A percentile compares a stretch with the other conserved stretches of the same genome.
Evolutionary conservation across 176 grass and related monocot genomes (phyloP).

Genomic region (Carex kokanica): DNA sequence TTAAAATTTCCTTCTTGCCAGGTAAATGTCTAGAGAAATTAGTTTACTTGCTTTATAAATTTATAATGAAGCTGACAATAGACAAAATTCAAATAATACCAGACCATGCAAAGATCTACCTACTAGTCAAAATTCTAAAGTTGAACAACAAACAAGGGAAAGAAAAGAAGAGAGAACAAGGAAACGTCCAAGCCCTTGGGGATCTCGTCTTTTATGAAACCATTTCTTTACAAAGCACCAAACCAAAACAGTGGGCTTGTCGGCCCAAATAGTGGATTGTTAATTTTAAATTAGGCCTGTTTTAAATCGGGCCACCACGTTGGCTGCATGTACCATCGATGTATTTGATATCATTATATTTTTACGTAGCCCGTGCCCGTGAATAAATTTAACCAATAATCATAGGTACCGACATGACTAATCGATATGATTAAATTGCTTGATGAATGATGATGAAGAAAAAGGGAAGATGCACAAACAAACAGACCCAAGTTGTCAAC

Average conservation of each 20-base stretch:
- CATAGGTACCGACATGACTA: not conserved
- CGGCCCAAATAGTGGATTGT: not conserved
- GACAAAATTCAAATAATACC: not conserved
- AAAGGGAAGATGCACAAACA: not conserved
- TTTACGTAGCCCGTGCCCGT: not conserved
- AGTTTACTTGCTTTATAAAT: not conserved
- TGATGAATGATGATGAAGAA: not conserved
- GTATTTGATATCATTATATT: not conserved
- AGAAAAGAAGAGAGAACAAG: not conserved
- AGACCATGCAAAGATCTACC: not conserved
- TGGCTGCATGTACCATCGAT: not conserved
- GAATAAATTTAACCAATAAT: not conserved
- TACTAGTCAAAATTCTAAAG: not conserved
- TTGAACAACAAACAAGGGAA: not conserved
- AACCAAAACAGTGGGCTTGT: constrained; percentile 14
- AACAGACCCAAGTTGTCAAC: not conserved
- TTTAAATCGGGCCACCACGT: not conserved
- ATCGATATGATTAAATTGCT: not conserved
- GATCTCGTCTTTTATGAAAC: constrained; percentile 11
- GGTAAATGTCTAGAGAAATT: not conserved
- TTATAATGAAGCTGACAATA: not conserved
- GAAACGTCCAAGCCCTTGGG: not conserved
- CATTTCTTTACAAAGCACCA: not conserved
- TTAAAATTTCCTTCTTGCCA: not conserved
- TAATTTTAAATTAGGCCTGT: not conserved